Evolutionary conservation across 805 yeast species (phyloP), one percentile per base, ranked within the genome.

Genomic region (Scheffersomyces lignosus): DNA sequence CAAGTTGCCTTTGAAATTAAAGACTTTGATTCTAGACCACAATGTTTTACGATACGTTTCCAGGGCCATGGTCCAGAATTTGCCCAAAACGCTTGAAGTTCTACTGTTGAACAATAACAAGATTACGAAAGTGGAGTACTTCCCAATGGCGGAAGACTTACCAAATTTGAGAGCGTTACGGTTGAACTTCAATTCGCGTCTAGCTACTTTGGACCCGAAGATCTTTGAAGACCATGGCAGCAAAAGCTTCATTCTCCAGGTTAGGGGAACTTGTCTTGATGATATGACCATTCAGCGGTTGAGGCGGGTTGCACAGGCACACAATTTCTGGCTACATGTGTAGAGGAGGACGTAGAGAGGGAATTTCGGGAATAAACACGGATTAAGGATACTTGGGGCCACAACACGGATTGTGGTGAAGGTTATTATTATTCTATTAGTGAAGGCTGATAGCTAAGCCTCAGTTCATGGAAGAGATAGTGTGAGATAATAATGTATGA

Each of bases 81-180:
- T 66, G 6, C 72, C 73, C 1, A 28, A 40, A n/a, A 35, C 57
- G 17, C 38, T 67, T 4, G 51, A 56, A 31, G 27, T 6, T 0
- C 43, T 66, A n/a, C 53, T 43, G 47, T 24, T 64, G 16, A 37
- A 49, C 5, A 33, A 38, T n/a, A 60, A 60, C 41, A 27, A 29
- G 16, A 20, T 58, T 15, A 32, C 26, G 2, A 15, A 39, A 10
- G 34, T 53, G 10, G 51, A 45, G 3, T 39, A 41, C 7, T 7
- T 29, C 9, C 26, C 9, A 17, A 28, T 48, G 33, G 37, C 28
- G 4, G 16, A 15, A 12, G 27, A 18, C n/a, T 43, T 49, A 13
- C 52, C 53, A 8, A 31, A 34, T 27, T 36, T 49, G 15, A 18
- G 18, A 16, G 13, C n/a, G 22, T 37, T 50, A 3, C 31, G 36